Evolutionary conservation across 1,284 basidiomycete genomes (phyloP).

Genomic region (Trichosporon coremiiforme): DNA sequence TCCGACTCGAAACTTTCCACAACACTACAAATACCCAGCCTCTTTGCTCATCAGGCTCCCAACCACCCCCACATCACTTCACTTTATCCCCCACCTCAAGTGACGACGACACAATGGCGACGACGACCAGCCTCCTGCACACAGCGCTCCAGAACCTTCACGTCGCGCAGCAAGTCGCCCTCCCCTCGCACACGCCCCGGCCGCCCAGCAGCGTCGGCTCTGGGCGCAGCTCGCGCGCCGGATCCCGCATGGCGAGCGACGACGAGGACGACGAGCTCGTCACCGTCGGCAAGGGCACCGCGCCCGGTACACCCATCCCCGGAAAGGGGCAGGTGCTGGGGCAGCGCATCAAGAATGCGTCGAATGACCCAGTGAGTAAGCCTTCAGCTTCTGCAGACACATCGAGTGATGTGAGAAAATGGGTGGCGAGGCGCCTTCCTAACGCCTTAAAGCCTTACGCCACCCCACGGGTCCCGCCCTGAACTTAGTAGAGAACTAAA

Average conservation of each 20-base stretch:
- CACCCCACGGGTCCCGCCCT: slow-evolving; percentile 15
- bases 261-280: slow-evolving; percentile 59
- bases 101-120: slow-evolving; percentile 40
- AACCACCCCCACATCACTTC: background rate
- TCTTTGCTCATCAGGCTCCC: too few relatives aligned
- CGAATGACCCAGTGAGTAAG: slow-evolving; percentile 48
- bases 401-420: background rate
- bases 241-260: slow-evolving; percentile 34
- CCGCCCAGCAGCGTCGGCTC: slow-evolving; percentile 39
- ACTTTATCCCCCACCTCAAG: too few relatives aligned
- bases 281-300: slow-evolving; percentile 49
- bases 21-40: too few relatives aligned
- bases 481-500: too few relatives aligned
- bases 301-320: slow-evolving; percentile 49
- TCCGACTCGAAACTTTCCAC: too few relatives aligned
- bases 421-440: background rate
- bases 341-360: slow-evolving; percentile 31
- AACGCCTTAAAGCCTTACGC: too few relatives aligned
- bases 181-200: slow-evolving; percentile 43
- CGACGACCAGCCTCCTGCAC: slow-evolving; percentile 52
- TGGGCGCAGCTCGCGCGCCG: slow-evolving; percentile 20
- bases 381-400: background rate
- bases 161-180: slow-evolving; percentile 48
- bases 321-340: slow-evolving; percentile 37
- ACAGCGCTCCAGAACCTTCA: slow-evolving; percentile 55